A percentile compares a stretch with the other conserved stretches of the same genome.
These are phyloP conservation scores for Aureobasidium mangrovei DNA, from an alignment of 2,329 filamentous ascomycete genomes.

Conservation along the genomic window DNA sequence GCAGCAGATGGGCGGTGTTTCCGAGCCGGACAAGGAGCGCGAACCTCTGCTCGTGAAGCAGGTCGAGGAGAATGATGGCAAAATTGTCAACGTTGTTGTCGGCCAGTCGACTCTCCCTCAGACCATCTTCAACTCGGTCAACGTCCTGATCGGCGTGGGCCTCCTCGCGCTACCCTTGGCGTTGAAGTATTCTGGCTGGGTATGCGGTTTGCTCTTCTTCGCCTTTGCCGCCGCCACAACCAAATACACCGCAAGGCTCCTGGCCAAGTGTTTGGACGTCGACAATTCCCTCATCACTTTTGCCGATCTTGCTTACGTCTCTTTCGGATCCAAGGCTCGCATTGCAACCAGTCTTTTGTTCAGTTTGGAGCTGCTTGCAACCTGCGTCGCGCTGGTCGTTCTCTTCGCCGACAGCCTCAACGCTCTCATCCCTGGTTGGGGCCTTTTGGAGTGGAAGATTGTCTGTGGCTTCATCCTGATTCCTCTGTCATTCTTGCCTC, in stretches of 20 bases:
- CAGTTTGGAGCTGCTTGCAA: conserved; percentile 75
- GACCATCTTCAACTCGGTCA: conserved; percentile 94
- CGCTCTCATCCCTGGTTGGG: conserved; percentile 63
- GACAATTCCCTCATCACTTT: conserved; percentile 85
- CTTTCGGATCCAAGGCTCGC: conserved; percentile 74
- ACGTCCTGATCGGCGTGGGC: conserved; percentile 84
- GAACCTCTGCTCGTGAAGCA: conserved; percentile 81
- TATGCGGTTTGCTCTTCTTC: conserved; percentile 70
- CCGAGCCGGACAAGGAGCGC: conserved; percentile 37
- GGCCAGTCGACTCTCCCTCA: conserved; percentile 93
- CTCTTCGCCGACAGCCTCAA: conserved; percentile 92
- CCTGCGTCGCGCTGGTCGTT: conserved; percentile 81
- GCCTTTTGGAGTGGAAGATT: conserved; percentile 70
- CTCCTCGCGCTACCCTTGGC: conserved; percentile 82
- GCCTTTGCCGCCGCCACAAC: conserved; percentile 67
- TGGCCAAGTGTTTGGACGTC: conserved; percentile 81
- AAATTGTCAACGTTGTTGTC: conserved; percentile 72
- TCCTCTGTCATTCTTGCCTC: conserved; percentile 74
- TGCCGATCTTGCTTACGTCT: conserved; percentile 84
- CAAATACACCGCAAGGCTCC: conserved; percentile 72
- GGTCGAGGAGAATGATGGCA: conserved; percentile 75
- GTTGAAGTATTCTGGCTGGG: conserved; percentile 79
- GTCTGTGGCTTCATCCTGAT: conserved; percentile 70
- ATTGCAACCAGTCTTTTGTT: conserved; percentile 79
- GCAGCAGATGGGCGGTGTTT: conserved; percentile 36